Base-by-base conservation (phyloP, 2,329 filamentous ascomycete genomes). In the Thielaviopsis ethacetica region DNA sequence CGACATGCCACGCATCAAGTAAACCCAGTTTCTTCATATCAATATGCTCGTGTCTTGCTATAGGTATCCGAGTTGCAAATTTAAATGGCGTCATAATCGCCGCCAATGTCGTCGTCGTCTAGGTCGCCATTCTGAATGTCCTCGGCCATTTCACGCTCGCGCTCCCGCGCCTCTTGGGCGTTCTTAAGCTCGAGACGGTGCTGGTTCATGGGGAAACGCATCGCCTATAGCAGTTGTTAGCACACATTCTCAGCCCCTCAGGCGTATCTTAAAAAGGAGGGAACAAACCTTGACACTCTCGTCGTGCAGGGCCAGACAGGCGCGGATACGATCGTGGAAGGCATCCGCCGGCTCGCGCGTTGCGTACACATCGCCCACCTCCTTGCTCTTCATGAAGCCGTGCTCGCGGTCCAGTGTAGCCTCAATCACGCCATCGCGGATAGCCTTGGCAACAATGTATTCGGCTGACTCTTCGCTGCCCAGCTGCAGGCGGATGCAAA, bases 181-280 rank as follows among this genome's bases (percentile, higher is more conserved):
- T 95, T 97, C 81, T 96, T 97, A 59, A 98, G 80, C 73, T 98
- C 93, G 59, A 97, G 78, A 19, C 93, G 83, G 73, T 98, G 93
- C 72, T 97, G 93, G 76, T 98, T 96, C 91, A 97, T 97, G 2
- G 93, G 93, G 74, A 97, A 98, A 59, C 93, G 84, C 93, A 98
- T 98, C 26, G 93, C 91, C 88, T 91, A 59, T n/a, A 56, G 13
- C 12, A 44, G 7, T 57, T 47, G 62, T 72, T 68, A 73, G 66
- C 53, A 58, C 62, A 59, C 12, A 44, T n/a, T 44, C 13, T n/a
- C 15, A 7, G 4, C 38, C 38, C n/a, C 38, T 34, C 30, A 34
- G 10, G 5, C 10, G 5, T 4, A 12, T 10, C 10, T 12, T 34
- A 34, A 7, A 7, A 22, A n/a, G n/a, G 12, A 53, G 24, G 54